phyloP scores from a whole-genome alignment of 139 green algal genomes.

The Nannochloris sp. region DNA sequence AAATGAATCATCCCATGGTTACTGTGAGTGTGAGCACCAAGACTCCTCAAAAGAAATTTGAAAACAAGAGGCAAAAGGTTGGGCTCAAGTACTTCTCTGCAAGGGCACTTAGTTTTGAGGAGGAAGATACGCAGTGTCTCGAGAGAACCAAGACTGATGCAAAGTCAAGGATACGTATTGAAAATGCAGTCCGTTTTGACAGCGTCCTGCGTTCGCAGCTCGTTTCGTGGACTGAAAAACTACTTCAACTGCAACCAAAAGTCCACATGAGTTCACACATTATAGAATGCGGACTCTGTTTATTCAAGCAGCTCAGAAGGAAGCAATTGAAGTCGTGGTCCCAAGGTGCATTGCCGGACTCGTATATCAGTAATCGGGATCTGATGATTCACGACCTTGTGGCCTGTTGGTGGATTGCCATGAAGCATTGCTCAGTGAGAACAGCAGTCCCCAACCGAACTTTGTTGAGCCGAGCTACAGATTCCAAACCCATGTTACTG shows the following conservation, averaged over 20 bases:
- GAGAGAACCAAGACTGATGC: background rate
- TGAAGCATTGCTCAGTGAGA: conserved; percentile 28
- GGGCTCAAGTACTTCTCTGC: too few species aligned
- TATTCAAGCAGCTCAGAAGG: conserved; percentile 26
- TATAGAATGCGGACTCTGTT: conserved; percentile 22
- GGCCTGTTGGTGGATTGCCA: conserved; percentile 30
- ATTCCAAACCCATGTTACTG: conserved; percentile 8
- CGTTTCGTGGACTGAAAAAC: conserved; percentile 10
- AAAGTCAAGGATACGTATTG: background rate
- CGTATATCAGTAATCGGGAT: conserved; percentile 10
- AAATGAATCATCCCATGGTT: too few species aligned
- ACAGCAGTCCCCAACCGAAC: conserved; percentile 32
- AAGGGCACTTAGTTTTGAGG: too few species aligned
- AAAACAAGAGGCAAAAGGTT: too few species aligned
- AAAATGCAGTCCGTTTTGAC: background rate
- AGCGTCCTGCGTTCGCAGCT: conserved; percentile 2
- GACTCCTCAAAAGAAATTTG: too few species aligned
- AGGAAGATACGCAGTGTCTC: too few species aligned
- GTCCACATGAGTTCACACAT: conserved; percentile 25
- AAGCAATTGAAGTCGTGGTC: conserved; percentile 8
- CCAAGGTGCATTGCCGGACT: background rate
- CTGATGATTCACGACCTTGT: conserved; percentile 26
- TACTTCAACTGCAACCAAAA: conserved; percentile 31
- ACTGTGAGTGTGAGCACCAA: too few species aligned
- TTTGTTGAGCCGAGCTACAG: conserved; percentile 24